Evolutionary conservation across 2,329 filamentous ascomycete species (phyloP), one percentile per base, ranked within the genome.

Genomic region (Hypomyces perniciosus): DNA sequence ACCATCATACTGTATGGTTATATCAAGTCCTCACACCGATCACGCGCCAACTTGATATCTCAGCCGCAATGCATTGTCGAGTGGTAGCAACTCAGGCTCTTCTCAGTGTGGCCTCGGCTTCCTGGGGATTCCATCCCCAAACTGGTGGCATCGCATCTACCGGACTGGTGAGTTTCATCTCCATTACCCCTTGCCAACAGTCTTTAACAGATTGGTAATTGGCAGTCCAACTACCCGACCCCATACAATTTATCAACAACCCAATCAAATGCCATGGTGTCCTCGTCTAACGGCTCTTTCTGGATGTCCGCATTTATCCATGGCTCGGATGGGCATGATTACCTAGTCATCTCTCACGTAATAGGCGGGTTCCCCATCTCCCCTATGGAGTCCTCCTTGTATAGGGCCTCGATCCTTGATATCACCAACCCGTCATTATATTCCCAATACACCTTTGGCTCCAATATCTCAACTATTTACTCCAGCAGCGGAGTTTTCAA

Each of bases 301-400:
- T 52, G 50, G 44, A 46, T 46, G 20, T 48, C 45, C 7, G 42
- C 44, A 7, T 44, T 48, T 4, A 52, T 52, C 12, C 50, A 52
- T 30, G 50, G 44, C n/a, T 40, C 50, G 2, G 48, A 52, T 28
- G 40, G 40, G 2, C 33, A 45, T 42, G 41, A 44, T 10, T 52
- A 52, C 7, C 40, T 43, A 26, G 40, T 52, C 13, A 37, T 43
- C 8, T 26, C 45, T 27, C 30, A 51, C 31, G 44, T 46, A 8
- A 26, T 48, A 43, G 9, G 13, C 4, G 29, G 34, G 6, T 8
- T 47, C 9, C 5, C 33, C n/a, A n/a, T 10, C 27, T 13, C 6
- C 29, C 30, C 12, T 33, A 28, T 7, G 6, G 8, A 4, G 8
- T 31, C 9, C 5, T 20, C 50, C 5, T 8, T 48, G 9, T 52